Conservation (phyloP, 495 filamentous ascomycete genomes). For the Hypomontagnella submonticulosa region DNA sequence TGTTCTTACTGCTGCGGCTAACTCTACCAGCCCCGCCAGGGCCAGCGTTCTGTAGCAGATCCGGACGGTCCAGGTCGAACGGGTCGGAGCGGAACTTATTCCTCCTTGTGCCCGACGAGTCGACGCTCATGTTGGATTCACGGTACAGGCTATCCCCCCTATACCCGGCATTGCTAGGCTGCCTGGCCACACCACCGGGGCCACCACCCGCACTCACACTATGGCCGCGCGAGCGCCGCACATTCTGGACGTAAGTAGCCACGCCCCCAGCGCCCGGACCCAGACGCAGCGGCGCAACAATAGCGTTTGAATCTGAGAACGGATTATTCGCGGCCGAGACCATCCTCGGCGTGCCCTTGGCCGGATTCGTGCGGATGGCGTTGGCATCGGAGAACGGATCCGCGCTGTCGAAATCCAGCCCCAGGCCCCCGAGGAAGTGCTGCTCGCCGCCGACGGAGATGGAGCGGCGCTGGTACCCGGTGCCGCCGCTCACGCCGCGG, state of each 20-base stretch:
- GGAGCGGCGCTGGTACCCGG: conserved; percentile 35
- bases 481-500: too few species aligned
- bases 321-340: conserved; percentile 53
- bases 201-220: conserved; percentile 42
- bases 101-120: conserved; percentile 48
- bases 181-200: conserved; percentile 36
- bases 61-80: conserved; percentile 71
- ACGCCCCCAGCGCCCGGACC: conserved; percentile 38
- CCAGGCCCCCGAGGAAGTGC: conserved; percentile 54
- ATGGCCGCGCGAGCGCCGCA: conserved; percentile 58
- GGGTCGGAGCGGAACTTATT: conserved; percentile 72
- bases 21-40: conserved; percentile 39
- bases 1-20: conserved; percentile 33
- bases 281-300: conserved; percentile 41
- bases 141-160: conserved; percentile 48
- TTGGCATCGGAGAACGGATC: conserved; percentile 60
- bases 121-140: conserved; percentile 49
- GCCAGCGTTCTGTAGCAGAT: conserved; percentile 51
- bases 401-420: conserved; percentile 50
- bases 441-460: conserved; percentile 44
- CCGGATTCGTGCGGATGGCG: conserved; percentile 52
- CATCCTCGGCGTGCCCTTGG: conserved; percentile 51
- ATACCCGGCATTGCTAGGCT: conserved; percentile 24
- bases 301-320: conserved; percentile 57
- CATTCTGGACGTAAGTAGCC: conserved; percentile 55